Conservation (phyloP, 108 stramenopile species). For the Nitzschia sp. region DNA sequence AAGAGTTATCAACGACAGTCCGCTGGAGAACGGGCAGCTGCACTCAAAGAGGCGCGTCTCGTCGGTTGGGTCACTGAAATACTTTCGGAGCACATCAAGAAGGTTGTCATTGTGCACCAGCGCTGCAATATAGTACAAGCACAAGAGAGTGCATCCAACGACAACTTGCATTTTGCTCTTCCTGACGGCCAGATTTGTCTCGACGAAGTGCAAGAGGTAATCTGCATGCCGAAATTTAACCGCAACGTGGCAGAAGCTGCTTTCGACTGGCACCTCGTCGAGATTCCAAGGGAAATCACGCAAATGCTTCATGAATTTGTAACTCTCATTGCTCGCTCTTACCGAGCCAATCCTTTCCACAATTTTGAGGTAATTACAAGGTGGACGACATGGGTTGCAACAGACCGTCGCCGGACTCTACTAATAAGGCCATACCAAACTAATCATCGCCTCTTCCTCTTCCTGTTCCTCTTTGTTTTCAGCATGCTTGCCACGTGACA, state of each 20-base stretch:
- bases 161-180: not conserved
- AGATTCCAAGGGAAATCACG: not conserved
- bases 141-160: not conserved
- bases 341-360: conserved; percentile 44
- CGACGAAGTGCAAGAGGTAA: conserved; percentile 17
- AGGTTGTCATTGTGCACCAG: not conserved
- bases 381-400: no score
- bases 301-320: conserved; percentile 23
- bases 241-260: not conserved
- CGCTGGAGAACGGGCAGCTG: no score
- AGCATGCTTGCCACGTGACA: conserved; percentile 38
- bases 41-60: not conserved
- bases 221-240: conserved; percentile 13
- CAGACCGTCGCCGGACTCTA: no score
- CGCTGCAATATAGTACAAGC: not conserved
- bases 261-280: not conserved
- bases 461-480: not conserved
- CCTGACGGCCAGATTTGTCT: conserved; percentile 3
- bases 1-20: no score
- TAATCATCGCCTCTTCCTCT: not conserved
- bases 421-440: no score
- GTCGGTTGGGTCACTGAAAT: conserved; percentile 5
- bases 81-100: not conserved
- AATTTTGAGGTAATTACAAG: conserved; percentile 34
- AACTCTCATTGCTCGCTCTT: conserved; percentile 24